phyloP scores from a whole-genome alignment of 208 protist genomes.

The Leishmania major region DNA sequence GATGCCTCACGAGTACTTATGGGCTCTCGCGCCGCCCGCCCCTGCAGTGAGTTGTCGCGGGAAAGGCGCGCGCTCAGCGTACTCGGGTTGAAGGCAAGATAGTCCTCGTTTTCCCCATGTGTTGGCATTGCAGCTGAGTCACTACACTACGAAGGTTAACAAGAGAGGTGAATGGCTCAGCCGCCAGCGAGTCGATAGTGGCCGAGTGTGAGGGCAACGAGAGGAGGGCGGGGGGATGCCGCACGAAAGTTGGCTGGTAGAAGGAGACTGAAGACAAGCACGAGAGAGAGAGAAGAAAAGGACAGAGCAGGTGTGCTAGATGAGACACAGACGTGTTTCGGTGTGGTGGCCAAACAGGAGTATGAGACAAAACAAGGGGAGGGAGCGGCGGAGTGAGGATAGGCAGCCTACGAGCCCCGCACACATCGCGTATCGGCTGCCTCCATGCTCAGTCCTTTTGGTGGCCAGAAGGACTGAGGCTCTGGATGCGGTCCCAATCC shows the following conservation, averaged over 20 bases:
- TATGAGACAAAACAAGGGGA: neutral
- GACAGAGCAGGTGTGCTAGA: neutral
- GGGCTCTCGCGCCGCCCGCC: conserved; percentile 3
- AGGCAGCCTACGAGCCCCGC: neutral
- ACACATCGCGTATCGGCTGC: neutral
- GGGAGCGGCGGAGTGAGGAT: neutral
- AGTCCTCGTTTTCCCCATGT: neutral
- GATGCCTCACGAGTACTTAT: neutral
- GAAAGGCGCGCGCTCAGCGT: neutral
- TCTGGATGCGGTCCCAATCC: neutral
- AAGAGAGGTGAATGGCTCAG: neutral
- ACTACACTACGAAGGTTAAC: neutral
- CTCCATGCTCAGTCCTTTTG: neutral
- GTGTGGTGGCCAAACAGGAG: neutral
- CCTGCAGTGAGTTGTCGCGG: neutral
- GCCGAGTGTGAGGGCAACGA: no score
- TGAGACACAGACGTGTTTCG: neutral
- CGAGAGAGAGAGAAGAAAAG: neutral
- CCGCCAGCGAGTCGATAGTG: neutral
- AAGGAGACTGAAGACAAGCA: neutral
- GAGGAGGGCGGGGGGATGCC: neutral
- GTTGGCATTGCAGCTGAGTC: neutral
- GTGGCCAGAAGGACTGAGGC: neutral
- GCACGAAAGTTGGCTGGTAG: neutral
- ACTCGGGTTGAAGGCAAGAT: no score